phyloP scores from a whole-genome alignment of 352 stramenopile genomes.

The Phytophthora nicotianae region DNA sequence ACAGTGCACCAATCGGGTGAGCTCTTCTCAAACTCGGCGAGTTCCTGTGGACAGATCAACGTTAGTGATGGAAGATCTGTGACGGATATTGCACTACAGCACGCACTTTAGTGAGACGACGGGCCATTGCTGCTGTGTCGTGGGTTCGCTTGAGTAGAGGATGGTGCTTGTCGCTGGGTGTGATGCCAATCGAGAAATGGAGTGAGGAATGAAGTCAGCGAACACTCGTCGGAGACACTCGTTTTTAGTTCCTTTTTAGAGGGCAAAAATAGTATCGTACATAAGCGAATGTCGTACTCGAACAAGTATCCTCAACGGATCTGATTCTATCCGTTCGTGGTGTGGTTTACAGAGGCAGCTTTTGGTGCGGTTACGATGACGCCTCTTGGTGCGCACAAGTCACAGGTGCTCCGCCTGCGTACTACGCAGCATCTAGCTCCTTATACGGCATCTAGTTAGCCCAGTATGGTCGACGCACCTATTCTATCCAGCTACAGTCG shows the following conservation, averaged over 20 bases:
- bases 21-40: slow-evolving; percentile 90
- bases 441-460: not conserved
- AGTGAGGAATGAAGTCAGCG: slow-evolving; percentile 10
- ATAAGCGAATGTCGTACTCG: not conserved
- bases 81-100: not conserved
- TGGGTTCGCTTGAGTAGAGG: not conserved
- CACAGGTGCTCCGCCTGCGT: slow-evolving; percentile 10
- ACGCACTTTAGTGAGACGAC: slow-evolving; percentile 81
- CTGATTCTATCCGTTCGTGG: not conserved
- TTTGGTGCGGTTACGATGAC: slow-evolving; percentile 10
- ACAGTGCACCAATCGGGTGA: slow-evolving; percentile 91
- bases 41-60: slow-evolving; percentile 53
- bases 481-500: slow-evolving; percentile 24
- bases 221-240: not conserved
- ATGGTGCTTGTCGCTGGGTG: slow-evolving; percentile 11
- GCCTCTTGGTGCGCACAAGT: slow-evolving; percentile 29
- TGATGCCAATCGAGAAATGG: slow-evolving; percentile 39
- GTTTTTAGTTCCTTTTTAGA: slow-evolving; percentile 8
- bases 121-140: slow-evolving; percentile 55
- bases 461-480: slow-evolving; percentile 5
- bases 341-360: slow-evolving; percentile 7
- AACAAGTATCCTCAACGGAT: not conserved
- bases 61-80: not conserved
- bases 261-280: not conserved
- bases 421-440: not conserved